Evolutionary conservation across 2,329 filamentous ascomycete species (phyloP), one percentile per base, ranked within the genome.

Genomic region (Aspergillus neotritici): DNA sequence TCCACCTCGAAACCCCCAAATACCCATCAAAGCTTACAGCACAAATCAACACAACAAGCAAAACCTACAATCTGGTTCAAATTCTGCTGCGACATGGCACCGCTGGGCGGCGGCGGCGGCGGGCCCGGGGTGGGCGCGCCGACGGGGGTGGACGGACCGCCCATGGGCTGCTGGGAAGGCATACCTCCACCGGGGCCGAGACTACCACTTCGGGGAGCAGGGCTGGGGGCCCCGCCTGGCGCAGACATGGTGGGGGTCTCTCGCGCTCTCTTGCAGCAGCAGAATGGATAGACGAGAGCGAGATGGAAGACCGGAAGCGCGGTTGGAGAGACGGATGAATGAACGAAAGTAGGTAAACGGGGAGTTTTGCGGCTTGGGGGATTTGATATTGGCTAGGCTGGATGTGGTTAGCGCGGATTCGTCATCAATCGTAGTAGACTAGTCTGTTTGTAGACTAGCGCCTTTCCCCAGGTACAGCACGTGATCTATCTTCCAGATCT

Each of bases 21-120:
- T 16, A 4, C 2, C 32, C 33, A 34, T 11, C 33, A 7, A 46
- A 36, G n/a, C 14, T 49, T 45, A 40, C 12, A 35, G 11, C 32
- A 49, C 4, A 44, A 25, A 40, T 16, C 34, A 46, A 30, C 11
- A 32, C n/a, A 39, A 35, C 5, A 31, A 37, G 33, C n/a, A 40
- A 31, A 14, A 74, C 90, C 78, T 77, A 96, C 91, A 67, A 97
- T 97, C 56, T 95, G 89, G 58, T 97, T 97, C 1, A 96, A 68
- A 61, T 96, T 94, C 58, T 94, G 87, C 50, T 91, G 88, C 2
- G 85, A 88, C 69, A 88, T 83, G 11, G 63, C 62, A 32, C 63
- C 63, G 41, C 61, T 63, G 8, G 63, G 58, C 4, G 62, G 59
- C 28, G 58, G 61, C 16, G 60, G 53, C 33, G 58, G 49, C n/a